A percentile compares a stretch with the other conserved stretches of the same genome.
Evolutionary conservation across 306 rosid genomes (phyloP).

Genomic region (Leucaena leucocephala): DNA sequence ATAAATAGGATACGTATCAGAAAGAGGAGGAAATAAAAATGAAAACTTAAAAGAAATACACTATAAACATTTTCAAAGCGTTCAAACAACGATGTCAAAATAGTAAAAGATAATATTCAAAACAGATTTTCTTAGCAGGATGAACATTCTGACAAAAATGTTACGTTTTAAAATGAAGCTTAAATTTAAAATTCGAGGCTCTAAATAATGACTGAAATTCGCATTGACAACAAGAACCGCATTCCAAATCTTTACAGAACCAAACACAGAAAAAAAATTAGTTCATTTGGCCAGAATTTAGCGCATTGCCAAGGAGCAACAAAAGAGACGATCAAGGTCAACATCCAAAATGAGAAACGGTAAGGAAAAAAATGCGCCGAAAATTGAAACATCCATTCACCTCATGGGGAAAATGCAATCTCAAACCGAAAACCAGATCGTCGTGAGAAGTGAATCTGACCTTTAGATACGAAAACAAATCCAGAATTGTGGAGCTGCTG

Average conservation of each 20-base stretch:
- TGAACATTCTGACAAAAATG: constrained; percentile 10
- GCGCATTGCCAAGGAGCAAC: constrained; percentile 24
- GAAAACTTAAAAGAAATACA: background rate
- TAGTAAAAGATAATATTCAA: constrained; percentile 10
- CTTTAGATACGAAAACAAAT: background rate
- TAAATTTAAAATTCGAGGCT: background rate
- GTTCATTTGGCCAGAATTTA: background rate
- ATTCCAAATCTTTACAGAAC: constrained; percentile 8
- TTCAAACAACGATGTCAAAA: constrained; percentile 21
- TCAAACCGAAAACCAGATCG: constrained; percentile 13
- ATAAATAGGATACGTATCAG: constrained; percentile 33
- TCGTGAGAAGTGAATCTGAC: constrained; percentile 2
- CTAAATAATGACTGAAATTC: constrained; percentile 8
- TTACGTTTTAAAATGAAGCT: background rate
- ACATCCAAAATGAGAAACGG: background rate
- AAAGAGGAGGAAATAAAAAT: background rate
- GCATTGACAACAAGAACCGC: constrained; percentile 19
- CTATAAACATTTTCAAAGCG: constrained; percentile 7
- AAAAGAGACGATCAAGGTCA: constrained; percentile 30
- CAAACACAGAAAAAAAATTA: constrained; percentile 7
- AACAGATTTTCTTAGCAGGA: constrained; percentile 11
- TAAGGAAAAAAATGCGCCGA: constrained; percentile 2
- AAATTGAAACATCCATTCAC: constrained; percentile 24
- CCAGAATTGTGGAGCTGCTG: background rate
- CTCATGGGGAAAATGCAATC: constrained; percentile 40